A percentile compares a stretch with the other conserved stretches of the same genome.
Conservation (phyloP, 208 protist genomes). For the Crithidia fasciculata region DNA sequence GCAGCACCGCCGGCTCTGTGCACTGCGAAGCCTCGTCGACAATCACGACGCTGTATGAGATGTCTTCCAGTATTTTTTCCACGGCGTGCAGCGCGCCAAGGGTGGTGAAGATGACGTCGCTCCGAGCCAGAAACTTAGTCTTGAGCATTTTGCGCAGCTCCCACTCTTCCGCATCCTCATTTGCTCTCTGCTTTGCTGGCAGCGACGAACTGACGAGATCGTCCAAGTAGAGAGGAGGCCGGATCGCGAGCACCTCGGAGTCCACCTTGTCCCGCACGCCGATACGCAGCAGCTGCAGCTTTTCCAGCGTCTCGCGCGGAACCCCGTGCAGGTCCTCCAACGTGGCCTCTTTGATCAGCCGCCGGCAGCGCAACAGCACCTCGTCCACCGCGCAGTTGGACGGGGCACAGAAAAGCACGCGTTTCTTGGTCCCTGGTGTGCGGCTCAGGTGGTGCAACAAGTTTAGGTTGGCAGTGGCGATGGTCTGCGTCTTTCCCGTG, state of each 20-base stretch:
- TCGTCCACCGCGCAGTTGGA: slow-evolving; percentile 88
- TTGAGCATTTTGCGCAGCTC: neutral
- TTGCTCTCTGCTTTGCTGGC: neutral
- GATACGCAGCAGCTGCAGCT: slow-evolving; percentile 42
- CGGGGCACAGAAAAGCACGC: slow-evolving; percentile 68
- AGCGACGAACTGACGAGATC: slow-evolving; percentile 26
- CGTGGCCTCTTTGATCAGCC: slow-evolving; percentile 7
- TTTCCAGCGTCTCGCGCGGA: neutral
- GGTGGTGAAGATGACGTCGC: slow-evolving; percentile 60
- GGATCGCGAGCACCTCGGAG: slow-evolving; percentile 36
- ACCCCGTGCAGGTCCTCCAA: neutral
- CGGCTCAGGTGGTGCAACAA: slow-evolving; percentile 43
- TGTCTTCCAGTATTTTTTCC: slow-evolving; percentile 23
- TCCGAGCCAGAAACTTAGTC: neutral
- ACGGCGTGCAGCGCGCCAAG: slow-evolving; percentile 83
- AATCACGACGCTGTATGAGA: slow-evolving; percentile 84
- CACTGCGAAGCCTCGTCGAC: slow-evolving; percentile 94
- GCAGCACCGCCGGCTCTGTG: slow-evolving; percentile 85
- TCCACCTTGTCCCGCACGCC: slow-evolving; percentile 64
- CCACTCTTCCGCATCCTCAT: neutral
- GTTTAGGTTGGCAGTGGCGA: slow-evolving; percentile 58
- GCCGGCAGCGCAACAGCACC: slow-evolving; percentile 50
- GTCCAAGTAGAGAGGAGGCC: slow-evolving; percentile 59
- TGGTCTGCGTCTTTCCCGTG: slow-evolving; percentile 89
- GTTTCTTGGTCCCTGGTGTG: neutral